Conservation (phyloP, 129 eudicot species). For the Flaveria bidentis region DNA sequence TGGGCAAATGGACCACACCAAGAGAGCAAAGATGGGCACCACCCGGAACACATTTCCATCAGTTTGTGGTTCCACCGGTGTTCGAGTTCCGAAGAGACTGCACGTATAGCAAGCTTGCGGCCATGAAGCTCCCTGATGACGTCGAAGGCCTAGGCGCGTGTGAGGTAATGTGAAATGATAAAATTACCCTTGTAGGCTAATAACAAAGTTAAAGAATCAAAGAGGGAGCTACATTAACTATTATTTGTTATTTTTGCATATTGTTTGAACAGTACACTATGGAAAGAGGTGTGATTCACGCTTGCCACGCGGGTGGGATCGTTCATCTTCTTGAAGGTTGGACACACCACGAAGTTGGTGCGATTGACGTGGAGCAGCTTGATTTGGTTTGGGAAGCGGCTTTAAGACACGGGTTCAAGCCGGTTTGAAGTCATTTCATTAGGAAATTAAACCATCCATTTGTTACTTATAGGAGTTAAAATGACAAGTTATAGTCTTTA, state of each 20-base stretch:
- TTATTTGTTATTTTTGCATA: background rate
- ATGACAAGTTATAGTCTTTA: background rate
- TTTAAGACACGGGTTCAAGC: constrained; percentile 66
- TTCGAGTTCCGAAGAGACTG: constrained; percentile 80
- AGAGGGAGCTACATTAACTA: too few species aligned
- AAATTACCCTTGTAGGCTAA: constrained; percentile 4
- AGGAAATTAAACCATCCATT: background rate
- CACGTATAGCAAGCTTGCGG: constrained; percentile 84
- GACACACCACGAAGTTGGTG: constrained; percentile 92
- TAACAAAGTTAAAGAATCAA: background rate
- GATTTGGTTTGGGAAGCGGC: constrained; percentile 93
- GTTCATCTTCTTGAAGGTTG: constrained; percentile 94
- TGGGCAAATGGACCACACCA: constrained; percentile 90
- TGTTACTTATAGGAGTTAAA: constrained; percentile 1
- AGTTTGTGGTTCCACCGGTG: constrained; percentile 92
- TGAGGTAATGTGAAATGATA: constrained; percentile 58
- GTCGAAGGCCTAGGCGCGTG: constrained; percentile 79
- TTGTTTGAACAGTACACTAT: constrained; percentile 60
- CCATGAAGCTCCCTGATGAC: constrained; percentile 83
- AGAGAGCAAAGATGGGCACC: constrained; percentile 84
- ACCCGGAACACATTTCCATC: constrained; percentile 83
- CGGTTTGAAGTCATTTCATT: constrained; percentile 31
- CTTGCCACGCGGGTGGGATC: constrained; percentile 95
- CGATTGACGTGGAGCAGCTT: constrained; percentile 68
- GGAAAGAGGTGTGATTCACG: constrained; percentile 92